These are phyloP conservation scores for Ophiostoma montium DNA, from an alignment of 2,329 filamentous ascomycete species.

Conservation along the genomic window DNA sequence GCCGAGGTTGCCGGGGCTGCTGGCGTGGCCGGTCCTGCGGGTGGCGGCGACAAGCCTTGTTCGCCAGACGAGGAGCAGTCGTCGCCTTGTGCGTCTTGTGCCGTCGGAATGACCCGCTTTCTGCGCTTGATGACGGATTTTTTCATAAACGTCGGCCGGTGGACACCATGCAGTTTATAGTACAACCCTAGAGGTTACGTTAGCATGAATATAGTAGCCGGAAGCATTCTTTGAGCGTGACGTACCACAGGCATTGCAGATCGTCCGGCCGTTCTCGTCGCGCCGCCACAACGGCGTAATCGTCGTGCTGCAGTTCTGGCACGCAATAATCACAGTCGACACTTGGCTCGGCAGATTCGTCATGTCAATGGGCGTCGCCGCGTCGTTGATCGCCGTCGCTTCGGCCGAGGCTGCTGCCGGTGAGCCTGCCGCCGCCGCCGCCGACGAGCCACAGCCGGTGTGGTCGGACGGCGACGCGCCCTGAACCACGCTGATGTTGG, in stretches of 20 bases:
- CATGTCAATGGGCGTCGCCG: conserved; percentile 33
- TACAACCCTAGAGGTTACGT: conserved; percentile 46
- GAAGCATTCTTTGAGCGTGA: conserved; percentile 13
- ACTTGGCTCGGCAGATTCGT: conserved; percentile 32
- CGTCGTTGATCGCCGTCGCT: conserved; percentile 14
- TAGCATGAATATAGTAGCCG: neutral
- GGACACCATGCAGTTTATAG: conserved; percentile 87
- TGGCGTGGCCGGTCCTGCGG: neutral
- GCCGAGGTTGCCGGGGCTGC: conserved; percentile 6
- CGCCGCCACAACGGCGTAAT: conserved; percentile 92
- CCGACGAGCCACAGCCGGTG: neutral
- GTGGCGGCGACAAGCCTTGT: conserved; percentile 29
- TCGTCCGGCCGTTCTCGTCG: conserved; percentile 88
- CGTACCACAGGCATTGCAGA: conserved; percentile 96
- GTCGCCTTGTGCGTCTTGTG: conserved; percentile 30
- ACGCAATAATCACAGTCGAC: conserved; percentile 66
- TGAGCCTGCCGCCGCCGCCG: neutral
- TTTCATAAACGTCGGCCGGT: conserved; percentile 96
- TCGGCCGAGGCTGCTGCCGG: neutral
- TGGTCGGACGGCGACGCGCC: neutral
- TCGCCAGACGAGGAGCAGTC: conserved; percentile 29
- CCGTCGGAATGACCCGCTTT: conserved; percentile 82
- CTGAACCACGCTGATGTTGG: conserved; percentile 50
- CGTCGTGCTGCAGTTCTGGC: conserved; percentile 92
- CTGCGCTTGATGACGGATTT: conserved; percentile 92